A percentile compares a stretch with the other conserved stretches of the same genome.
Conservation (phyloP, 23 red algal genomes). For the Cyanidioschyzon merolae region DNA sequence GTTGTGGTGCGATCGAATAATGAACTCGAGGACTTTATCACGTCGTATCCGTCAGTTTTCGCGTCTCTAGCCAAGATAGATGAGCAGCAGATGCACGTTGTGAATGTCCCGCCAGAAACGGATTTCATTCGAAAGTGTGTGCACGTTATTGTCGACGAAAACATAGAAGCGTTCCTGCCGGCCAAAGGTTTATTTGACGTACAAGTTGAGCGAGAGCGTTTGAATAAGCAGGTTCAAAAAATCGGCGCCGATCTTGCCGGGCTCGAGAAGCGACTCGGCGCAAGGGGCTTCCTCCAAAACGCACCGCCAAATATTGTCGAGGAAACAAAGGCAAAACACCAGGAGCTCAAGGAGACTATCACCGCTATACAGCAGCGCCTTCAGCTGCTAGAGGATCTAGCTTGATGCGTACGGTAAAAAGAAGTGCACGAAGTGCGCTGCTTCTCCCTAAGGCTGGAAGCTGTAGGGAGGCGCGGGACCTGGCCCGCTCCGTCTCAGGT, state of each 20-base stretch:
- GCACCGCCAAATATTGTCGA: conserved; percentile 65
- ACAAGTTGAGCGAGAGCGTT: conserved; percentile 57
- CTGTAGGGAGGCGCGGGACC: not conserved
- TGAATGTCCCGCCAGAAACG: not conserved
- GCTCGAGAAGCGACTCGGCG: conserved; percentile 43
- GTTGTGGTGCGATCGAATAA: conserved; percentile 37
- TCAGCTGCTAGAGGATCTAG: conserved; percentile 34
- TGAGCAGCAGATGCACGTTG: conserved; percentile 20
- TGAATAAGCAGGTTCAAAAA: conserved; percentile 66
- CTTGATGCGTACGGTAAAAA: too few species aligned
- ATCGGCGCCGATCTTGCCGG: conserved; percentile 51
- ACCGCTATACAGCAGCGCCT: conserved; percentile 30
- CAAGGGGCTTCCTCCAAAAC: conserved; percentile 67
- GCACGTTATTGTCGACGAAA: conserved; percentile 51
- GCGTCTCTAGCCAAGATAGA: conserved; percentile 50
- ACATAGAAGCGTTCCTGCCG: conserved; percentile 43
- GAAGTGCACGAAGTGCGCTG: too few species aligned
- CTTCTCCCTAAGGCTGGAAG: too few species aligned
- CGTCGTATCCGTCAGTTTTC: conserved; percentile 39
- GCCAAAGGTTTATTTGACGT: conserved; percentile 67
- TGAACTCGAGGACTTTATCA: conserved; percentile 23
- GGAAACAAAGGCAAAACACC: conserved; percentile 31
- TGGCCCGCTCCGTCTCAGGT: not conserved
- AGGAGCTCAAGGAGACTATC: conserved; percentile 43
- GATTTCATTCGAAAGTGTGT: not conserved